Evolutionary conservation across 495 filamentous ascomycete genomes (phyloP).

Genomic region (Penicillium bialowiezense): DNA sequence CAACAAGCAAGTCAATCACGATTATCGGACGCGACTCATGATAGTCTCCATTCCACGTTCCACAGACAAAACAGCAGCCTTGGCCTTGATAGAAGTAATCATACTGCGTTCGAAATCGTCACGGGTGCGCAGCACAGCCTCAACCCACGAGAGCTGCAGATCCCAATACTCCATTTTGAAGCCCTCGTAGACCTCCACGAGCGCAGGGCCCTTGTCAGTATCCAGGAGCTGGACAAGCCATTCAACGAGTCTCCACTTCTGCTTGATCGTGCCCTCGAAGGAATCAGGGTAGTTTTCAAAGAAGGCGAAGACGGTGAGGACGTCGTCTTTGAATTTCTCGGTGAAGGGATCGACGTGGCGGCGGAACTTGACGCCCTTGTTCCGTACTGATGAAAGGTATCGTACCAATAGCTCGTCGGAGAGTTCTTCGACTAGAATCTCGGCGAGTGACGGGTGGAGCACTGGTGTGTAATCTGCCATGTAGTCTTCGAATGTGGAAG

Average conservation of each 20-base stretch:
- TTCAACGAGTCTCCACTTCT: constrained; percentile 88
- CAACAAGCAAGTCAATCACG: too few relatives aligned
- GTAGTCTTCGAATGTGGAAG: constrained; percentile 92
- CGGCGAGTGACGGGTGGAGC: constrained; percentile 78
- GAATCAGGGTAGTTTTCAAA: constrained; percentile 61
- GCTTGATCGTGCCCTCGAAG: constrained; percentile 70
- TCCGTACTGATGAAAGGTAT: constrained; percentile 84
- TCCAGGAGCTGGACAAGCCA: constrained; percentile 72
- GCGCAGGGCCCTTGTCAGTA: constrained; percentile 63
- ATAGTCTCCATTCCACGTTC: constrained; percentile 79
- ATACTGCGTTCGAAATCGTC: constrained; percentile 94
- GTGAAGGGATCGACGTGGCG: constrained; percentile 71
- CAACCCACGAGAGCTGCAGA: constrained; percentile 93
- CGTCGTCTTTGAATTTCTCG: constrained; percentile 87
- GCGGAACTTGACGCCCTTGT: constrained; percentile 87
- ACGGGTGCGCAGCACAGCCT: constrained; percentile 77
- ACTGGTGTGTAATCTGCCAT: constrained; percentile 77
- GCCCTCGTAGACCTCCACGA: constrained; percentile 73
- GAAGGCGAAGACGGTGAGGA: constrained; percentile 76
- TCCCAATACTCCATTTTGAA: constrained; percentile 93
- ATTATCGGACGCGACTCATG: constrained; percentile 87
- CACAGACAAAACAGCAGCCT: constrained; percentile 78
- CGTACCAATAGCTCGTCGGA: constrained; percentile 81
- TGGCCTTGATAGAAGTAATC: constrained; percentile 81
- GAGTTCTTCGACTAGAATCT: constrained; percentile 87